These are phyloP conservation scores for Coemansia sp. DNA, from an alignment of 192 early-diverging fungal genomes.

Conservation along the genomic window DNA sequence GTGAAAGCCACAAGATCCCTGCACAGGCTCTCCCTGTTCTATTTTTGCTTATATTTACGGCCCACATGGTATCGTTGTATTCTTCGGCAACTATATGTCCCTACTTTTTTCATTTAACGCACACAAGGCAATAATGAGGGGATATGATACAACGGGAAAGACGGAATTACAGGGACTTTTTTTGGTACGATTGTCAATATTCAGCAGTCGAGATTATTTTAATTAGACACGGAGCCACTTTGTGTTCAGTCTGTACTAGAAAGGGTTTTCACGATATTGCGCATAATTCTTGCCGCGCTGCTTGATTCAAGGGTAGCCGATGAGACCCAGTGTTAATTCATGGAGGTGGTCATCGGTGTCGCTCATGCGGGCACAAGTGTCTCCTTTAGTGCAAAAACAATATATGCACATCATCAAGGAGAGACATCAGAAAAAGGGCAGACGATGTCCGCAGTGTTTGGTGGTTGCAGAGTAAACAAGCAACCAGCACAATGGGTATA, in stretches of 20 bases:
- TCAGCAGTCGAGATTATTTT: neutral
- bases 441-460: neutral
- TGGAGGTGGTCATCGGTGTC: neutral
- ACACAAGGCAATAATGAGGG: neutral
- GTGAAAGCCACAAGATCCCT: neutral
- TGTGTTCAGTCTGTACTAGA: neutral
- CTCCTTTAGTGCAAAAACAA: neutral
- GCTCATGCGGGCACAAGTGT: neutral
- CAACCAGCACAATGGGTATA: neutral
- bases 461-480: neutral
- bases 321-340: neutral
- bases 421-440: neutral
- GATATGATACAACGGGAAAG: neutral
- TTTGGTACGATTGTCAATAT: neutral
- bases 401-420: neutral
- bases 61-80: neutral
- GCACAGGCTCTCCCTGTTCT: neutral
- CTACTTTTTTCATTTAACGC: neutral
- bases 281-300: neutral
- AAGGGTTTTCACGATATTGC: neutral
- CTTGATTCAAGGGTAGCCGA: neutral
- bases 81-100: neutral
- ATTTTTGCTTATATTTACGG: too few relatives aligned
- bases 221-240: neutral
- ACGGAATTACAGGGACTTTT: neutral